Percentiles rank a stretch among this genome's conserved stretches.
Evolutionary conservation across 768 basidiomycete species (phyloP).

Genomic region (Lepiota brunneoincarnata): DNA sequence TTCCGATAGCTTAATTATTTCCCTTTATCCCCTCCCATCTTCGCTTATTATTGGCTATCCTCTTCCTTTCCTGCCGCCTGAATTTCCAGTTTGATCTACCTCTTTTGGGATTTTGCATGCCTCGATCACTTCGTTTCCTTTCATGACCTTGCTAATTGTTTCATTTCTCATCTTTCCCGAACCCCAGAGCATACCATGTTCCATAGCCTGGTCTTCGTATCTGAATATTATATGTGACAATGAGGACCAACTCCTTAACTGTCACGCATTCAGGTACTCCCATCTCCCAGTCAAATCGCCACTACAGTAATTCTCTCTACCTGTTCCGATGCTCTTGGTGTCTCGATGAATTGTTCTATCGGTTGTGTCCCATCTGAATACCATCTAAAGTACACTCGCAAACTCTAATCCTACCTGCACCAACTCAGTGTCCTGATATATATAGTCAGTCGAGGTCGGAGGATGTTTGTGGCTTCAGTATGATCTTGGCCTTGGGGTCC

Average conservation of each 20-base stretch:
- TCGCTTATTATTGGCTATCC: not conserved
- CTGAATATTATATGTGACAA: not conserved
- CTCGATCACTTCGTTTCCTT: constrained; percentile 1
- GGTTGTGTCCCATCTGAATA: too few relatives aligned
- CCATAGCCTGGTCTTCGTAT: not conserved
- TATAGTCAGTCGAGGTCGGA: too few relatives aligned
- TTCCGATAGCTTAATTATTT: constrained; percentile 30
- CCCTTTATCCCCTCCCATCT: not conserved
- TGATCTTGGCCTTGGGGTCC: constrained; percentile 27
- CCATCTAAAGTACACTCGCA: too few relatives aligned
- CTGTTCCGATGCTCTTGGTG: not conserved
- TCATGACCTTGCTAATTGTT: not conserved
- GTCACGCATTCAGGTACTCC: not conserved
- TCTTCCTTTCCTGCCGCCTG: not conserved
- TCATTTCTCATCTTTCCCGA: not conserved
- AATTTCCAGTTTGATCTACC: not conserved
- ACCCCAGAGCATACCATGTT: not conserved
- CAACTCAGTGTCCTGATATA: too few relatives aligned
- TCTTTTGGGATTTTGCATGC: not conserved
- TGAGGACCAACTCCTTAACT: not conserved
- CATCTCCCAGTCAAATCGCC: not conserved
- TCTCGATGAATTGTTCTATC: not conserved
- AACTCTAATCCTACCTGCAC: too few relatives aligned
- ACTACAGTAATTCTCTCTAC: not conserved
- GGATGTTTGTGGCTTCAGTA: constrained; percentile 23